Percentiles rank a stretch among this genome's conserved stretches.
These are phyloP conservation scores for Carex kokanica DNA, from an alignment of 176 grass and related monocot species.

Conservation along the genomic window DNA sequence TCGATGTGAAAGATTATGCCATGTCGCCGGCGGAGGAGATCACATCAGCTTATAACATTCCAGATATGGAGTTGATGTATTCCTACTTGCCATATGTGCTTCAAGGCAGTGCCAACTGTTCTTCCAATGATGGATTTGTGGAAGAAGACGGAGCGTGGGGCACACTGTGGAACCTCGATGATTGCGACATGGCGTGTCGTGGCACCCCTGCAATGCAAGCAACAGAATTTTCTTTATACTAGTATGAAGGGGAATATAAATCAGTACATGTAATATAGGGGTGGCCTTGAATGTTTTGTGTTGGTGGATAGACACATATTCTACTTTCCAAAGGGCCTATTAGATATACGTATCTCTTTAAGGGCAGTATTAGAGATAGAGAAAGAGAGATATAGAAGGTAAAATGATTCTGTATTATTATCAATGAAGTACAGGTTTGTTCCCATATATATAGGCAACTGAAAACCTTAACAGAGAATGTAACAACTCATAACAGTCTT, in stretches of 20 bases:
- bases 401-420: too few species aligned
- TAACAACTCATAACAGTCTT: too few species aligned
- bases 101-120: slow-evolving; percentile 20
- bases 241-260: slow-evolving; percentile 22
- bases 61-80: slow-evolving; percentile 47
- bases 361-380: too few species aligned
- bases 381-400: too few species aligned
- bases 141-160: slow-evolving; percentile 74
- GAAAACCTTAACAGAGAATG: too few species aligned
- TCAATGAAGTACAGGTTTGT: too few species aligned
- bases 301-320: slow-evolving; percentile 24
- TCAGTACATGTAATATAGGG: slow-evolving; percentile 29
- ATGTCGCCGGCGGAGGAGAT: slow-evolving; percentile 22
- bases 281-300: slow-evolving; percentile 17
- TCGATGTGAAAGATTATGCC: slow-evolving; percentile 38
- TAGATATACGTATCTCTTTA: not conserved
- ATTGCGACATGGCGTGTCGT: slow-evolving; percentile 19
- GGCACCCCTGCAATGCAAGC: slow-evolving; percentile 16
- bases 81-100: slow-evolving; percentile 42
- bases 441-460: too few species aligned
- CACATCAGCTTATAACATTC: slow-evolving; percentile 34
- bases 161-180: slow-evolving; percentile 84
- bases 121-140: slow-evolving; percentile 30
- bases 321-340: slow-evolving; percentile 14
- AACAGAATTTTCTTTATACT: slow-evolving; percentile 34